Evolutionary conservation across 2,329 filamentous ascomycete species (phyloP).

Genomic region (Ploettnerulaceae sp.): DNA sequence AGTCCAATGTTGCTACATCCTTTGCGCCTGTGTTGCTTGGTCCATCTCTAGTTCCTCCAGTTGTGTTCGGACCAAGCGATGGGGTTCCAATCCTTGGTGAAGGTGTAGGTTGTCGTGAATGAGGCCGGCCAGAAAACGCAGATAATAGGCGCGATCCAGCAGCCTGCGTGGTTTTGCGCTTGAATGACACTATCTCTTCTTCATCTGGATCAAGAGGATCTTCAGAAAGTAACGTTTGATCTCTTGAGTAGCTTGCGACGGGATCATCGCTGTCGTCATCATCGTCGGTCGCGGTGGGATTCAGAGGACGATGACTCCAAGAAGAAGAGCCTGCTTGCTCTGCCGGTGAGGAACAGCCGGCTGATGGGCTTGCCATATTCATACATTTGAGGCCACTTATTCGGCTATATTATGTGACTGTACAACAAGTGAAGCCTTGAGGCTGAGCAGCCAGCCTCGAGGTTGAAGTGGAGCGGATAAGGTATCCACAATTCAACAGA

Average conservation of each 20-base stretch:
- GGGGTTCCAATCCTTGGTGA: slow-evolving; percentile 26
- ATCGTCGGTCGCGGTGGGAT: slow-evolving; percentile 25
- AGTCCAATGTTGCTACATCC: slow-evolving; percentile 58
- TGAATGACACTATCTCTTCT: slow-evolving; percentile 60
- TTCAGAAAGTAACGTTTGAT: slow-evolving; percentile 43
- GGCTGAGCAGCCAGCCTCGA: background rate
- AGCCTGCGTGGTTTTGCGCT: slow-evolving; percentile 55
- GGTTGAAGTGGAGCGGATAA: slow-evolving; percentile 1
- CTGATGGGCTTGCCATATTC: slow-evolving; percentile 33
- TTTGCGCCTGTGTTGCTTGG: slow-evolving; percentile 33
- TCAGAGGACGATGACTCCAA: slow-evolving; percentile 25
- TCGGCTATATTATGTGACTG: background rate
- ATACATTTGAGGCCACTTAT: slow-evolving; percentile 19
- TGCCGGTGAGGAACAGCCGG: slow-evolving; percentile 22
- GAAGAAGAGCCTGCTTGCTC: slow-evolving; percentile 25
- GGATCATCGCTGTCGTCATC: slow-evolving; percentile 41
- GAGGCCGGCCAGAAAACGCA: slow-evolving; percentile 23
- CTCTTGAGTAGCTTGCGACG: slow-evolving; percentile 27
- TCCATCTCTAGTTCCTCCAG: slow-evolving; percentile 15
- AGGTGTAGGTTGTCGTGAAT: slow-evolving; percentile 23
- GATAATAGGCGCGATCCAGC: slow-evolving; percentile 27
- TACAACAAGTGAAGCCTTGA: background rate
- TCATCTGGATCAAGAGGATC: slow-evolving; percentile 51
- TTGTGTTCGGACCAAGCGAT: slow-evolving; percentile 17
- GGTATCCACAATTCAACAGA: background rate